Evolutionary conservation across 495 filamentous ascomycete genomes (phyloP), one percentile per base, ranked within the genome.

Genomic region (Trichoderma parareesei): DNA sequence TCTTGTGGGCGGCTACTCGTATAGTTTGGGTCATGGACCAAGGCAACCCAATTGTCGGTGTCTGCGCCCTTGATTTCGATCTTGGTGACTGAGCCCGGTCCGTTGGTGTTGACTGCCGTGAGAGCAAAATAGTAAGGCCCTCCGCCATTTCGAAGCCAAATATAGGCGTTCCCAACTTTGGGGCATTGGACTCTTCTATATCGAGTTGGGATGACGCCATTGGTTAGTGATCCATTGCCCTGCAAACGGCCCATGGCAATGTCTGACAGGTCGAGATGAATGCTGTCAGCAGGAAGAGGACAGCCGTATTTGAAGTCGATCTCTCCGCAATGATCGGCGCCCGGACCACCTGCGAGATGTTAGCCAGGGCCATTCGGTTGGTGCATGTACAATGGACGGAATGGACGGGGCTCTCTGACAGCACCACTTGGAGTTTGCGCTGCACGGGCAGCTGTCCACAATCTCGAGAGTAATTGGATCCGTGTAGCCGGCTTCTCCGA

Each of bases 241-340:
- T 57, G 53, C 27, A 57, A 16, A 5, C 53, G 53, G 14, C 53
- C 53, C 53, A 57, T 57, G 53, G 53, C 53, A 38, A 57, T 57
- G 8, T 57, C 53, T 5, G 53, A 57, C 3, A 57, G 53, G 14
- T 57, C 53, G 11, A 57, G 53, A 37, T 57, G 53, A 35, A 57
- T 57, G 27, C 53, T 57, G 9, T 37, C 53, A 33, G 53, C 33
- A 37, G 53, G 53, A 33, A 57, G 53, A 57, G 53, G 53, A 16
- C 53, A 57, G 11, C 53, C 53, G 27, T 57, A 57, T 37, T 57
- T 57, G 53, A 57, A 57, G 6, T 57, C 27, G 33, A 57, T 57
- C 53, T 57, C 53, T 38, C 53, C 53, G 27, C 53, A 57, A n/a
- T 57, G 53, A 57, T 57, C 53, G 2, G 53, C 53, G 14, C 53